Evolutionary conservation across 139 green algal species (phyloP), one percentile per base, ranked within the genome.

Genomic region (Chlorella vulgaris): DNA sequence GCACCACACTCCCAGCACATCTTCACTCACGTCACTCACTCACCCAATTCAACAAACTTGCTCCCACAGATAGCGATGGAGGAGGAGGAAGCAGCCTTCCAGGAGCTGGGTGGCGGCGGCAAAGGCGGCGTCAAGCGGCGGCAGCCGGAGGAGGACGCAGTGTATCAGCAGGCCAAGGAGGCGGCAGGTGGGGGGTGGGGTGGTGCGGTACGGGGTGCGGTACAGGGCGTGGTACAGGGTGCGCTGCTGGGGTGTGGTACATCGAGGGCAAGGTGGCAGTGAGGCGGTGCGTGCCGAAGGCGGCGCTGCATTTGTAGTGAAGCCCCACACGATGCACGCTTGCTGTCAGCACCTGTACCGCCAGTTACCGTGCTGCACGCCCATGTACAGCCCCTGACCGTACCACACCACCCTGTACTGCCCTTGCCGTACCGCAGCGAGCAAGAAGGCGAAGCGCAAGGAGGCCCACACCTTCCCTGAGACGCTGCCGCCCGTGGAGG

Each of bases 361-460:
- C n/a, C n/a, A n/a, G n/a, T n/a, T n/a, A n/a, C n/a, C n/a, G n/a
- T n/a, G n/a, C n/a, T n/a, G n/a, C n/a, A n/a, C n/a, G n/a, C n/a
- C n/a, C n/a, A n/a, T n/a, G n/a, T n/a, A n/a, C n/a, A n/a, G n/a
- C n/a, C n/a, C n/a, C n/a, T n/a, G n/a, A n/a, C n/a, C n/a, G n/a
- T n/a, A n/a, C n/a, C n/a, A n/a, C n/a, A n/a, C n/a, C n/a, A n/a
- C n/a, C n/a, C n/a, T n/a, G n/a, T n/a, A n/a, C n/a, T n/a, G n/a
- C n/a, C n/a, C n/a, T n/a, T n/a, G n/a, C 26, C 51, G 1, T 4
- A 3, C 24, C 22, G 82, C 74, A 24, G 73, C 76, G 31, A 68
- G 73, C 61, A 94, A 94, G 84, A 95, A 96, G 87, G 53, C 71
- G 29, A 70, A 78, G 24, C 87, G 86, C 31, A 75, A 82, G n/a